phyloP scores from a whole-genome alignment of 2,329 filamentous ascomycete genomes.

The Neospermospora avenae region DNA sequence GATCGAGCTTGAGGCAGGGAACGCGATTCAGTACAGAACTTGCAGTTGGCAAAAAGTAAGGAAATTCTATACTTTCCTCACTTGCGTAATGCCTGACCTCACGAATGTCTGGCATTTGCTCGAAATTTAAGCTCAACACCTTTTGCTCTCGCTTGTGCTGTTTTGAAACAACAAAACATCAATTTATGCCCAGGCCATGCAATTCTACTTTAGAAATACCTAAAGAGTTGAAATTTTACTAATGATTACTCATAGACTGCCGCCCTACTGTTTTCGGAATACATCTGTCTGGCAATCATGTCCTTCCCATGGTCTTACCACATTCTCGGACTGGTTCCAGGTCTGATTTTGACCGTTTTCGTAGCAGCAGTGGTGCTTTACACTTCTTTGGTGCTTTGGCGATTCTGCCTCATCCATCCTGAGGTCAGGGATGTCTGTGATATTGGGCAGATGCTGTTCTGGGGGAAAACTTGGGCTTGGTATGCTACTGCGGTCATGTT shows the following conservation, averaged over 20 bases:
- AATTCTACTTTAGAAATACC: not conserved
- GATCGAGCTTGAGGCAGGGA: constrained; percentile 70
- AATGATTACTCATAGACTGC: constrained; percentile 58
- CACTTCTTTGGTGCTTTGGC: constrained; percentile 70
- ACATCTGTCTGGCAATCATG: constrained; percentile 92
- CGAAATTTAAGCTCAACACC: not conserved
- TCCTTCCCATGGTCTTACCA: constrained; percentile 94
- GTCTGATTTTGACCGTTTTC: constrained; percentile 76
- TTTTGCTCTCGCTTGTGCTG: not conserved
- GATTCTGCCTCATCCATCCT: constrained; percentile 86
- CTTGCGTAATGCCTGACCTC: not conserved
- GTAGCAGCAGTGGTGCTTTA: constrained; percentile 79
- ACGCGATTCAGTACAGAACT: constrained; percentile 85
- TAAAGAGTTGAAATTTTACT: not conserved
- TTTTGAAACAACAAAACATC: not conserved
- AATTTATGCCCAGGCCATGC: too few relatives aligned
- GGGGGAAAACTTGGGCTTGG: constrained; percentile 72
- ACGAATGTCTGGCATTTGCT: not conserved
- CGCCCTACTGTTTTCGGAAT: constrained; percentile 87
- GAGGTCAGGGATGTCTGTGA: constrained; percentile 92
- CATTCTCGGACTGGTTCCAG: constrained; percentile 80
- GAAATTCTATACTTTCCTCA: not conserved
- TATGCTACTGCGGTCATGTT: constrained; percentile 79
- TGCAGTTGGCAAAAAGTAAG: constrained; percentile 87
- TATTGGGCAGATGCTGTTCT: constrained; percentile 93